These are phyloP conservation scores for Aureobasidium sp. DNA, from an alignment of 2,329 filamentous ascomycete genomes.

Conservation along the genomic window DNA sequence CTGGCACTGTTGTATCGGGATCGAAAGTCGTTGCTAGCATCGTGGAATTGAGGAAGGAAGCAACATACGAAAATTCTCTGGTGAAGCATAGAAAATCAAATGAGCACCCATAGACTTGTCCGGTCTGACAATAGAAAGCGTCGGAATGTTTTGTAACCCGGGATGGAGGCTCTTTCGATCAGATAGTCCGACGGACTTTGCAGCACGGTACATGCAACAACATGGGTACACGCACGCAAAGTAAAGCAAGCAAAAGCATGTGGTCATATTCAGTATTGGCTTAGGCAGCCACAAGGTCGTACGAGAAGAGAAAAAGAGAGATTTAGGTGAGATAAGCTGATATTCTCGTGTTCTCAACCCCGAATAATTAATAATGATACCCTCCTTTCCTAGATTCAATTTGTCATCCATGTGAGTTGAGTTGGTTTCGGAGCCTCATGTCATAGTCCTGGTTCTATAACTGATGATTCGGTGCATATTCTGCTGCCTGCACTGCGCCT, in stretches of 20 bases:
- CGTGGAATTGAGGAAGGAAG: too few species aligned
- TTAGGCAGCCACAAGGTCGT: conserved; percentile 7
- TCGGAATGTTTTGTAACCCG: too few species aligned
- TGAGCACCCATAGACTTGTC: too few species aligned
- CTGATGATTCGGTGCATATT: neutral
- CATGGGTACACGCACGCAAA: too few species aligned
- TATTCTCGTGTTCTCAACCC: neutral
- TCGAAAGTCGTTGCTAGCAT: too few species aligned
- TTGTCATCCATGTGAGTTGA: neutral
- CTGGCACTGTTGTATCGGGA: too few species aligned
- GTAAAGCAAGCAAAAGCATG: neutral
- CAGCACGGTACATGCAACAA: too few species aligned
- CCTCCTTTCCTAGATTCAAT: neutral
- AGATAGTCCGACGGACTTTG: too few species aligned
- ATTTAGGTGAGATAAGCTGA: conserved; percentile 8
- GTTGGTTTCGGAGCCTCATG: neutral
- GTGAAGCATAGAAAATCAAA: too few species aligned
- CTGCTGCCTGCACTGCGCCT: conserved; percentile 12
- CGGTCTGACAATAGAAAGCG: too few species aligned
- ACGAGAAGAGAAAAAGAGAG: neutral
- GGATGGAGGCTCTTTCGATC: too few species aligned
- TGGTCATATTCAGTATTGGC: neutral
- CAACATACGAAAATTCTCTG: too few species aligned
- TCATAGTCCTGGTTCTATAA: neutral
- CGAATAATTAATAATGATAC: neutral